Conservation (phyloP, 768 basidiomycete genomes). For the Dioszegia aurantiaca region DNA sequence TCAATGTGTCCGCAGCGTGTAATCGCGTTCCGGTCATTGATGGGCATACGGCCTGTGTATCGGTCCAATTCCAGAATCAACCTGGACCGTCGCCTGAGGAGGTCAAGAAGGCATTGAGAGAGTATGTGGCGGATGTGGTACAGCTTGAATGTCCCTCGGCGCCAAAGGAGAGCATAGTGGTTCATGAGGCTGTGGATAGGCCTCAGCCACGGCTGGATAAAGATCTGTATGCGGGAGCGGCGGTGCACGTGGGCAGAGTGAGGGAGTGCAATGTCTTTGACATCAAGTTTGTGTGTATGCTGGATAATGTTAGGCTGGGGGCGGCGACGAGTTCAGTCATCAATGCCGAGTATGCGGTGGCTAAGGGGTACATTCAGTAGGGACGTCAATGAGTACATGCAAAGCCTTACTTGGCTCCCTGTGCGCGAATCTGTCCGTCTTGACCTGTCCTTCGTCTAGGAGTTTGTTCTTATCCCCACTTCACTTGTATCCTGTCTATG, state of each 20-base stretch:
- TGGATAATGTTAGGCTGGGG: conserved; percentile 91
- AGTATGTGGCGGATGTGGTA: conserved; percentile 74
- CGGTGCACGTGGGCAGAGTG: conserved; percentile 85
- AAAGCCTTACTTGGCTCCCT: too few species aligned
- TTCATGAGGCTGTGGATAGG: conserved; percentile 89
- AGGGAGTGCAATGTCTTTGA: conserved; percentile 88
- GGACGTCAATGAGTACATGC: not conserved
- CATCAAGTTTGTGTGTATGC: conserved; percentile 88
- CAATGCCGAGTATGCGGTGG: conserved; percentile 90
- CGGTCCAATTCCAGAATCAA: conserved; percentile 71
- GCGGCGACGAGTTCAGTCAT: conserved; percentile 96
- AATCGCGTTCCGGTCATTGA: conserved; percentile 95
- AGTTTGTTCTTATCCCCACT: too few species aligned
- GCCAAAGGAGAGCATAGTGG: conserved; percentile 75
- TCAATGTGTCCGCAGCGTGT: conserved; percentile 88
- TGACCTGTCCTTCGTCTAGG: too few species aligned
- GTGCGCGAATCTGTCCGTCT: too few species aligned
- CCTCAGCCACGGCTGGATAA: conserved; percentile 93
- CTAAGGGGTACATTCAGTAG: conserved; percentile 59
- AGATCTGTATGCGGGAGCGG: conserved; percentile 83
- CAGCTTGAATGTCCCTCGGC: conserved; percentile 71
- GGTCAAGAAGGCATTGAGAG: conserved; percentile 72
- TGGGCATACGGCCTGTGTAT: conserved; percentile 88
- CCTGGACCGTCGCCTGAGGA: conserved; percentile 84
- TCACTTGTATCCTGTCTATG: too few species aligned